Evolutionary conservation across 2,329 filamentous ascomycete genomes (phyloP).

Genomic region (Parastagonospora nodorum): DNA sequence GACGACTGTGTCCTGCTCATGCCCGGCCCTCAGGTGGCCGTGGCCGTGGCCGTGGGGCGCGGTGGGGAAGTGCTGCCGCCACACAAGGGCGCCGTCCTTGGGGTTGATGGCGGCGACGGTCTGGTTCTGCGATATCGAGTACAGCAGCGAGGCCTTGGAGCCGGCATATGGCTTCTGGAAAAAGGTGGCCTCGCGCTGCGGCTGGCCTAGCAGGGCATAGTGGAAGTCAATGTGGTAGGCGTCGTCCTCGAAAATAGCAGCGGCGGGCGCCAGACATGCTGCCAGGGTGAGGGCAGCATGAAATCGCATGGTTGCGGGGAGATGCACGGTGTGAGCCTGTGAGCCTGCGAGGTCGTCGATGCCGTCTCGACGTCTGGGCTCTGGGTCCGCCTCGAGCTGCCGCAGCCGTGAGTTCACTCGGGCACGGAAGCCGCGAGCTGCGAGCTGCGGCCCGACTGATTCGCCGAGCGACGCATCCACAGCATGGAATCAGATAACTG

Average conservation of each 20-base stretch:
- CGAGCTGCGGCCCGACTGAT: conserved; percentile 2
- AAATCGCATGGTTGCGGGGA: conserved; percentile 42
- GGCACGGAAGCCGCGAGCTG: background rate
- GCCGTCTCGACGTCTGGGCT: background rate
- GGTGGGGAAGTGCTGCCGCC: conserved; percentile 76
- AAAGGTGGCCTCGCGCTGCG: conserved; percentile 83
- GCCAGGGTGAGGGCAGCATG: conserved; percentile 42
- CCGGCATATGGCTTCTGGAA: conserved; percentile 85
- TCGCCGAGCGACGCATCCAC: background rate
- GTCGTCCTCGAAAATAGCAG: conserved; percentile 85
- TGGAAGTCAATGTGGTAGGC: conserved; percentile 93
- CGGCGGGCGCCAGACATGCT: conserved; percentile 56
- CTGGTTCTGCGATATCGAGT: conserved; percentile 83
- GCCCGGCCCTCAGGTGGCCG: conserved; percentile 69
- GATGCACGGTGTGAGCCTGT: background rate
- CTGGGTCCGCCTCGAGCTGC: background rate
- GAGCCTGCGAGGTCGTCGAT: background rate
- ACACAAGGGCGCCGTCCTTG: conserved; percentile 79
- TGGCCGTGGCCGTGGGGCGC: conserved; percentile 44
- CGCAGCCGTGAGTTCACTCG: background rate
- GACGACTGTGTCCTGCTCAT: conserved; percentile 77
- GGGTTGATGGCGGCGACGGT: conserved; percentile 90
- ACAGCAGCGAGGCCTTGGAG: conserved; percentile 87
- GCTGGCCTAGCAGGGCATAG: conserved; percentile 82
- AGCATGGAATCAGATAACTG: background rate